Evolutionary conservation across 2,329 filamentous ascomycete species (phyloP).

Genomic region (Bipolaris cookei): DNA sequence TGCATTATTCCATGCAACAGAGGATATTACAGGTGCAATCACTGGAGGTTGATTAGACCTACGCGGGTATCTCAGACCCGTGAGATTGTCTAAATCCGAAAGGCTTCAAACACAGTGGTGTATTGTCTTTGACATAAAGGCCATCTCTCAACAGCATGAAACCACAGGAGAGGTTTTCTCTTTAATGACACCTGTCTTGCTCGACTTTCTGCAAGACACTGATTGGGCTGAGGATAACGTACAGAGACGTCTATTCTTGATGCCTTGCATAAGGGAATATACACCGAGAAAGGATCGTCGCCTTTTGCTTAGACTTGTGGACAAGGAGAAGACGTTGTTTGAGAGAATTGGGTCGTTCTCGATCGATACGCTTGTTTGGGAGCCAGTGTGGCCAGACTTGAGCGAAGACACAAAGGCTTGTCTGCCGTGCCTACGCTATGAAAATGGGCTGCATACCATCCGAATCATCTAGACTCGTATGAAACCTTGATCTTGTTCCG

Average conservation of each 20-base stretch:
- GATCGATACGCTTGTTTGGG: not conserved
- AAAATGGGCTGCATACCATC: slow-evolving; percentile 18
- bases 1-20: slow-evolving; percentile 6
- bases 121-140: not conserved
- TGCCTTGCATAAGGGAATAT: not conserved
- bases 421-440: slow-evolving; percentile 19
- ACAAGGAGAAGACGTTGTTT: not conserved
- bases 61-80: slow-evolving; percentile 4
- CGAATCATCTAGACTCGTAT: slow-evolving; percentile 11
- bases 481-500: not conserved
- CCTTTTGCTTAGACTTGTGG: not conserved
- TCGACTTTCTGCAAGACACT: not conserved
- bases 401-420: slow-evolving; percentile 13
- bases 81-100: not conserved
- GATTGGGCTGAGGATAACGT: not conserved
- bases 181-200: not conserved
- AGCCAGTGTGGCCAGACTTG: slow-evolving; percentile 6
- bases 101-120: not conserved
- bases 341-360: slow-evolving; percentile 2
- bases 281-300: too few species aligned
- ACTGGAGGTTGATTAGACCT: slow-evolving; percentile 14
- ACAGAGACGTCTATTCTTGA: slow-evolving; percentile 1
- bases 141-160: not conserved
- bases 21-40: slow-evolving; percentile 16
- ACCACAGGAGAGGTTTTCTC: not conserved